phyloP scores from a whole-genome alignment of 371 early-diverging fungal genomes.

The Lichtheimia ornata region DNA sequence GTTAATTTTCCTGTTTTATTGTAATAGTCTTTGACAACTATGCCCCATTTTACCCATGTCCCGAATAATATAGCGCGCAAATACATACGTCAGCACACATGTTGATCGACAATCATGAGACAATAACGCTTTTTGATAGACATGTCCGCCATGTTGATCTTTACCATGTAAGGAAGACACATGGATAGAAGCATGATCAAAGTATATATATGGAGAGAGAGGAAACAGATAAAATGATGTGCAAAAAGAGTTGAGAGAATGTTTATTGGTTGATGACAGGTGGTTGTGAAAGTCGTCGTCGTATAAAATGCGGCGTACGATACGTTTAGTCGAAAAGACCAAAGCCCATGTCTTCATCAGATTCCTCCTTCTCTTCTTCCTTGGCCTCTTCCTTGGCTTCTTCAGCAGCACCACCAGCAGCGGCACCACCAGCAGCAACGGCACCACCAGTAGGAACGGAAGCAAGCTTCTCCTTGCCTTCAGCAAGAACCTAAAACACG shows the following conservation, averaged over 20 bases:
- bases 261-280: slow-evolving; percentile 1
- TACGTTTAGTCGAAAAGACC: slow-evolving; percentile 49
- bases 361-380: slow-evolving; percentile 87
- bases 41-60: too few species aligned
- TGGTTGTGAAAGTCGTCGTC: too few species aligned
- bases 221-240: not conserved
- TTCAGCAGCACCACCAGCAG: slow-evolving; percentile 52
- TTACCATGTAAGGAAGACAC: not conserved
- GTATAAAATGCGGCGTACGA: not conserved
- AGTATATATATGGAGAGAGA: too few species aligned
- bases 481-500: slow-evolving; percentile 74
- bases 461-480: slow-evolving; percentile 90
- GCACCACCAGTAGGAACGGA: slow-evolving; percentile 92
- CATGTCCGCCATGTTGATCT: slow-evolving; percentile 6
- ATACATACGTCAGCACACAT: too few species aligned
- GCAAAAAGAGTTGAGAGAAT: slow-evolving; percentile 2
- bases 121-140: not conserved
- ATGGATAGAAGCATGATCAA: too few species aligned
- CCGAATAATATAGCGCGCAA: too few species aligned
- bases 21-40: too few species aligned
- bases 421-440: slow-evolving; percentile 67
- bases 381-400: slow-evolving; percentile 61
- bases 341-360: slow-evolving; percentile 74
- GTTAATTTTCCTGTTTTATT: too few species aligned
- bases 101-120: not conserved